Conservation (phyloP, 805 yeast genomes). For the Candida montana region DNA sequence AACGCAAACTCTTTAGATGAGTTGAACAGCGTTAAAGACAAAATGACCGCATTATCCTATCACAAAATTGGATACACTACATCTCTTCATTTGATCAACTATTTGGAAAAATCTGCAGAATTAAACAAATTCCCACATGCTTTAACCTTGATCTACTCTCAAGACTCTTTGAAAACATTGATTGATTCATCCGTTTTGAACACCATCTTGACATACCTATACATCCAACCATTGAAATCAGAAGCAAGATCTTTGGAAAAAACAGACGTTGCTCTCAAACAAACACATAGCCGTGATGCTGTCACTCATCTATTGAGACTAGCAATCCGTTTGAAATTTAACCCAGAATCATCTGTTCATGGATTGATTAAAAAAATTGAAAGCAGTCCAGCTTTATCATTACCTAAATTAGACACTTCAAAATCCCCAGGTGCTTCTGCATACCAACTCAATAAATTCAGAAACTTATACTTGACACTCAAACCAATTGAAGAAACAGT, state of each 20-base stretch:
- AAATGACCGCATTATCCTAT: constrained; percentile 15
- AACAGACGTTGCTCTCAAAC: constrained; percentile 11
- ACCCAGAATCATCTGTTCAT: constrained; percentile 9
- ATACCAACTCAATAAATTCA: constrained; percentile 11
- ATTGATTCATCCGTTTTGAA: constrained; percentile 16
- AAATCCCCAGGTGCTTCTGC: constrained; percentile 11
- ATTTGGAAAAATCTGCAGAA: constrained; percentile 20
- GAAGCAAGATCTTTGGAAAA: constrained; percentile 11
- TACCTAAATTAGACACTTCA: constrained; percentile 12
- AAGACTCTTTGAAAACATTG: constrained; percentile 6
- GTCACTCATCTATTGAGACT: constrained; percentile 18
- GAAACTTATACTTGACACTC: constrained; percentile 20
- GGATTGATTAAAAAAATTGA: constrained; percentile 6
- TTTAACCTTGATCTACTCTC: constrained; percentile 17
- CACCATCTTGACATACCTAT: constrained; percentile 17
- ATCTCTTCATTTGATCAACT: constrained; percentile 17
- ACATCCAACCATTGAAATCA: constrained; percentile 19
- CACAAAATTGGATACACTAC: constrained; percentile 18
- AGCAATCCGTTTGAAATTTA: constrained; percentile 13
- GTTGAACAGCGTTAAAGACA: constrained; percentile 11
- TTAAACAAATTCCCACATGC: constrained; percentile 20
- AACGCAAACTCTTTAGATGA: constrained; percentile 16
- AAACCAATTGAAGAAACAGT: constrained; percentile 19
- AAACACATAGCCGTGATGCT: constrained; percentile 6
- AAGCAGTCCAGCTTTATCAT: neutral